These are phyloP conservation scores for Cladosporium sp. DNA, from an alignment of 2,329 filamentous ascomycete species.

Conservation along the genomic window DNA sequence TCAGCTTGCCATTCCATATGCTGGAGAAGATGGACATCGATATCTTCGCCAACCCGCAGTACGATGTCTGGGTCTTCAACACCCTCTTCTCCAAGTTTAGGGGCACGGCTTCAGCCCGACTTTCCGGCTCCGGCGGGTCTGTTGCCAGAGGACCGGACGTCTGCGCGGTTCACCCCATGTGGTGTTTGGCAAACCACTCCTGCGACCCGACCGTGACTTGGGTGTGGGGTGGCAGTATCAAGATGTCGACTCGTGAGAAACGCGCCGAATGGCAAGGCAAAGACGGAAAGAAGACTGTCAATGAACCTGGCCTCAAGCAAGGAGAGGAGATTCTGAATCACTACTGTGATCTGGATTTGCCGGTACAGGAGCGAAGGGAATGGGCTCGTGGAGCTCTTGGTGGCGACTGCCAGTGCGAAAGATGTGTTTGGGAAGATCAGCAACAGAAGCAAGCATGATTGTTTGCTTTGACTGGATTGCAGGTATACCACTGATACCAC, in stretches of 20 bases:
- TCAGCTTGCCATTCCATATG: constrained; percentile 69
- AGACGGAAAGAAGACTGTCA: constrained; percentile 23
- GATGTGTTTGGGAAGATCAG: constrained; percentile 65
- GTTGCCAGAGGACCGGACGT: constrained; percentile 81
- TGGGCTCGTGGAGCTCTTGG: constrained; percentile 87
- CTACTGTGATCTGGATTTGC: constrained; percentile 81
- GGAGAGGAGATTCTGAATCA: constrained; percentile 89
- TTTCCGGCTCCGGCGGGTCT: constrained; percentile 49
- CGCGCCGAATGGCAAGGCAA: constrained; percentile 48
- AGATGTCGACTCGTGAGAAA: constrained; percentile 59
- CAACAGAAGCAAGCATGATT: constrained; percentile 4
- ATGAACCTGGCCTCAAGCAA: constrained; percentile 56
- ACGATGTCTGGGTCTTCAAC: constrained; percentile 81
- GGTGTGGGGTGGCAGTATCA: constrained; percentile 83
- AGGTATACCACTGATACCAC: neutral
- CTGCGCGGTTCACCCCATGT: constrained; percentile 88
- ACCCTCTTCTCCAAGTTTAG: constrained; percentile 90
- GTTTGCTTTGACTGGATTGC: neutral
- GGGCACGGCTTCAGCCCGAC: constrained; percentile 81
- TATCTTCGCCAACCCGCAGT: constrained; percentile 56
- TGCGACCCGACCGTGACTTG: constrained; percentile 93
- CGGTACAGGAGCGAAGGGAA: constrained; percentile 75
- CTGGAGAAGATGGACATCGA: constrained; percentile 82
- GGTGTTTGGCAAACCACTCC: constrained; percentile 94
- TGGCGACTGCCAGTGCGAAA: constrained; percentile 78